Conservation (phyloP, 2,329 filamentous ascomycete genomes). For the Graphiopsis chlorocephala region DNA sequence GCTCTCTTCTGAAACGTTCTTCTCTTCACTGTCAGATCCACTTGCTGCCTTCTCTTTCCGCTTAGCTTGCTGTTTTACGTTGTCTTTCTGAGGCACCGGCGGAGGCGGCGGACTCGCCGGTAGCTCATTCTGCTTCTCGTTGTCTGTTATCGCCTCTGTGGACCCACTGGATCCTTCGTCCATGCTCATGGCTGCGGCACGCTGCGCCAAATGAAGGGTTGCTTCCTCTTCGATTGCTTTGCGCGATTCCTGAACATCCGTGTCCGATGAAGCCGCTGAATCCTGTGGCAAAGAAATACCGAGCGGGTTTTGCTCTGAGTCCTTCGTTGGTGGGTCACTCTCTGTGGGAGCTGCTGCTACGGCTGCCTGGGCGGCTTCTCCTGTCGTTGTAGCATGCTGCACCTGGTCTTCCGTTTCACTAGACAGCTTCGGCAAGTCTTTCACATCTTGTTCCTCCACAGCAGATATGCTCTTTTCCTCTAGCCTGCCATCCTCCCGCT, state of each 20-base stretch:
- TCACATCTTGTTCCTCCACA: not conserved
- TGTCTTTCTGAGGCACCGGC: slow-evolving; percentile 32
- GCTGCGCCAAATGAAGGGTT: slow-evolving; percentile 31
- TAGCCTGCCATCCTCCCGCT: slow-evolving; percentile 21
- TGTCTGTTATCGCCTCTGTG: not conserved
- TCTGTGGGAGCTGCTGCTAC: not conserved
- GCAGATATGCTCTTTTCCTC: not conserved
- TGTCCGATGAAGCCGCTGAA: not conserved
- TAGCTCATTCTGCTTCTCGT: slow-evolving; percentile 21
- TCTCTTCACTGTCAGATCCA: slow-evolving; percentile 27
- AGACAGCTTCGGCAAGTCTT: not conserved
- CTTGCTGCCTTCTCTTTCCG: slow-evolving; percentile 14
- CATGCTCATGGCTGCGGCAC: slow-evolving; percentile 28
- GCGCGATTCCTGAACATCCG: not conserved
- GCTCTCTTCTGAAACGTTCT: slow-evolving; percentile 30
- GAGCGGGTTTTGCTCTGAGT: not conserved
- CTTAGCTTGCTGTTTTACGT: not conserved
- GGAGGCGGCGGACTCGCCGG: slow-evolving; percentile 31
- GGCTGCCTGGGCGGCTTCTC: slow-evolving; percentile 18
- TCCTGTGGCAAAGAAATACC: not conserved
- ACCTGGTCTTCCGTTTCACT: slow-evolving; percentile 16
- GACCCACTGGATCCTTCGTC: slow-evolving; percentile 13
- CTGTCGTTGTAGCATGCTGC: slow-evolving; percentile 6
- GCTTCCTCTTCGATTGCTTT: slow-evolving; percentile 29
- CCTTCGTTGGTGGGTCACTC: not conserved